Evolutionary conservation across 352 stramenopile genomes (phyloP), one percentile per base, ranked within the genome.

Genomic region (Phytopythium helicoides): DNA sequence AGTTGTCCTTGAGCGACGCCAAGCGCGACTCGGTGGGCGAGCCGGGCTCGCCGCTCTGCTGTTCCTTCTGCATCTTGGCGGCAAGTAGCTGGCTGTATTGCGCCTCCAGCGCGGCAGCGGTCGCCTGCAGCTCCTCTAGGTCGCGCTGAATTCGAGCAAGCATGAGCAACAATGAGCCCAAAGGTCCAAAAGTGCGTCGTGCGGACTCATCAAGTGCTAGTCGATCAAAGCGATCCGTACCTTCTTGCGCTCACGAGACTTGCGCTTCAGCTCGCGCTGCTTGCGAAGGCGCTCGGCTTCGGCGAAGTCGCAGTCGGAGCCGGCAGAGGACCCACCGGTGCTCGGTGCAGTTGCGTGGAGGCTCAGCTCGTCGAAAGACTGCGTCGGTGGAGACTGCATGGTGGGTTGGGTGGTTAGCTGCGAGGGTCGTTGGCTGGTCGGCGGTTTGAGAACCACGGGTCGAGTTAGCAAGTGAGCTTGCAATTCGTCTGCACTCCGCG

Each of bases 221-320:
- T 33, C 28, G 28, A 33, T 33, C 28, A 45, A 18, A 11, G 23
- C 14, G 21, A n/a, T 12, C 14, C 48, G 31, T 47, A 76, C 67
- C 67, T 76, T 76, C 39, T 76, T 72, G 19, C 67, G 67, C 26
- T 76, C 67, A 19, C 67, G 60, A 10, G 67, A 76, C 39, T 76
- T 76, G 22, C 67, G 63, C 49, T 76, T 76, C 14, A 76, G 64
- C 14, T 76, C 67, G n/a, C 67, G 55, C 56, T 76, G 67, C 44
- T 76, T 76, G 36, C 67, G 67, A 5, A 62, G 58, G 22, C 67
- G 63, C 54, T 76, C 67, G n/a, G 60, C 54, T 46, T 76, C 67
- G 6, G 44, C 67, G 7, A 52, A 22, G 46, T 52, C 46, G 46
- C 21, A 40, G 18, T 52, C 46, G 0, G 46, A 41, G 46, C 46